A percentile compares a stretch with the other conserved stretches of the same genome.
Conservation (phyloP, 2,329 filamentous ascomycete genomes). For the Talaromyces sp. region DNA sequence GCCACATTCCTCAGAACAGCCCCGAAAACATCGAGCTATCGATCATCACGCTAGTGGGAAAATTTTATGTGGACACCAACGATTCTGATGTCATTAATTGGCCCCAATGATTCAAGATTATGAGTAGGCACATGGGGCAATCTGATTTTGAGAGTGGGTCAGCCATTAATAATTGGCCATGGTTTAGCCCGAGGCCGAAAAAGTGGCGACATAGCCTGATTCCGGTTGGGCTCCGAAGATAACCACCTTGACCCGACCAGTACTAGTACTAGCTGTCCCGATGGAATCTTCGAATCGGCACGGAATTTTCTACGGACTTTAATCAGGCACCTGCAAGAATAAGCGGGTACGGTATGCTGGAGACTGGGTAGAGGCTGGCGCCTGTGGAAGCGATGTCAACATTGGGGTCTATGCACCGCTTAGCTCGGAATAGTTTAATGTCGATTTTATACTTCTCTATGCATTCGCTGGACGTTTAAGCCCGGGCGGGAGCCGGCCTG, state of each 20-base stretch:
- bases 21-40: background rate
- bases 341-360: no score
- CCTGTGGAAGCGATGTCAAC: background rate
- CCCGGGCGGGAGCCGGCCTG: no score
- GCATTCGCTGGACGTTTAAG: no score
- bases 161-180: background rate
- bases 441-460: background rate
- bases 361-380: no score
- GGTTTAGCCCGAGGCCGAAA: background rate
- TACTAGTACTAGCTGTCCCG: no score
- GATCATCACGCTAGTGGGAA: conserved; percentile 1
- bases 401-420: background rate
- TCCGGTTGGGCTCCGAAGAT: background rate
- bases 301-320: background rate
- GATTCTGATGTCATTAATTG: conserved; percentile 1
- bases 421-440: background rate
- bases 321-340: background rate
- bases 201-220: background rate
- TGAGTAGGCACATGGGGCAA: no score
- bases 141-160: background rate
- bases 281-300: background rate
- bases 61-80: background rate
- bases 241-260: background rate
- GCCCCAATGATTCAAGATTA: background rate
- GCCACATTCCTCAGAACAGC: background rate